A percentile compares a stretch with the other conserved stretches of the same genome.
Conservation (phyloP, 2,329 filamentous ascomycete genomes). For the Trichoderma sp. region DNA sequence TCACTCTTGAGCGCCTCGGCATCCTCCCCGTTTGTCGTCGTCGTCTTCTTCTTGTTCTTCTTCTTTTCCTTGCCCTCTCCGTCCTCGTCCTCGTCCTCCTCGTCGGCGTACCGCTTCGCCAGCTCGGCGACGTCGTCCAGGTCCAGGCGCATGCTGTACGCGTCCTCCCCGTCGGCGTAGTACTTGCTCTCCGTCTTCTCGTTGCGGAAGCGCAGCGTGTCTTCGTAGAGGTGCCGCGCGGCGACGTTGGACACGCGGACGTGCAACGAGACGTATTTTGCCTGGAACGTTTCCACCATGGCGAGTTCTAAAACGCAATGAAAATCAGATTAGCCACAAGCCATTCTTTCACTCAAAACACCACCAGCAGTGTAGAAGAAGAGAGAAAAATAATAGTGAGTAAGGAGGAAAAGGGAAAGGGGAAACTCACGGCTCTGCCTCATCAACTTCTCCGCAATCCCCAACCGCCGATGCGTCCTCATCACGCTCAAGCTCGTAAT, state of each 20-base stretch:
- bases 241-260: slow-evolving; percentile 93
- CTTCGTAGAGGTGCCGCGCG: slow-evolving; percentile 87
- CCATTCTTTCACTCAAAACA: too few species aligned
- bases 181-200: slow-evolving; percentile 87
- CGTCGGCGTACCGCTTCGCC: slow-evolving; percentile 45
- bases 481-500: slow-evolving; percentile 95
- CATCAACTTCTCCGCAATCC: slow-evolving; percentile 97
- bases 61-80: slow-evolving; percentile 43
- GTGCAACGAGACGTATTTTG: slow-evolving; percentile 91
- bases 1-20: slow-evolving; percentile 44
- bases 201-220: slow-evolving; percentile 85
- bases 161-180: slow-evolving; percentile 97
- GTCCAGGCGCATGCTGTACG: slow-evolving; percentile 90
- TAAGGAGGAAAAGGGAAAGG: neutral
- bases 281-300: slow-evolving; percentile 93
- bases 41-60: slow-evolving; percentile 41
- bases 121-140: slow-evolving; percentile 62
- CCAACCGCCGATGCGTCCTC: slow-evolving; percentile 87
- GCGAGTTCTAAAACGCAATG: slow-evolving; percentile 67
- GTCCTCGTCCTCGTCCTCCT: slow-evolving; percentile 38
- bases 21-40: slow-evolving; percentile 36
- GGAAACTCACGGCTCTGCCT: slow-evolving; percentile 78
- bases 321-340: neutral
- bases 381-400: neutral
- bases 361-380: too few species aligned